Conservation (phyloP, 2,329 filamentous ascomycete genomes). For the Nemania serpens region DNA sequence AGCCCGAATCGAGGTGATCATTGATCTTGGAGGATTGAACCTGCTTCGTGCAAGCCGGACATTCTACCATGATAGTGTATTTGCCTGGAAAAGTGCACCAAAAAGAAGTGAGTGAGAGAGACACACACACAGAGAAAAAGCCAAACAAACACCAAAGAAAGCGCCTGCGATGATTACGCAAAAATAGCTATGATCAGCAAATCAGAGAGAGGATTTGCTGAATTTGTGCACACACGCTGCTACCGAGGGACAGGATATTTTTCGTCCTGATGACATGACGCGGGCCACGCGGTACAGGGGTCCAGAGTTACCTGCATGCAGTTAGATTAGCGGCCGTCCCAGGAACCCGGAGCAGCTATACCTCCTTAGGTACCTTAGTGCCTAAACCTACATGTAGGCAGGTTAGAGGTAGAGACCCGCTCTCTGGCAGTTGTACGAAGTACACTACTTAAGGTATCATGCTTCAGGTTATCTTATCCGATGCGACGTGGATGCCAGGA, state of each 20-base stretch:
- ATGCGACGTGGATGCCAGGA: too few relatives aligned
- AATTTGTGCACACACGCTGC: neutral
- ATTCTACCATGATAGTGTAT: conserved; percentile 61
- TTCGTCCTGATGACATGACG: conserved; percentile 9
- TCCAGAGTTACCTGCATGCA: neutral
- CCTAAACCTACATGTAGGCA: too few relatives aligned
- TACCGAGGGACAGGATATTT: conserved; percentile 4
- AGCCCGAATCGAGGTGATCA: conserved; percentile 85
- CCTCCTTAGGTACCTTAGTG: too few relatives aligned
- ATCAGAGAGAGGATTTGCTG: neutral
- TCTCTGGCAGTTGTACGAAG: too few relatives aligned
- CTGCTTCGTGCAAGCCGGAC: conserved; percentile 78
- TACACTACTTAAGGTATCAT: too few relatives aligned
- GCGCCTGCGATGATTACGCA: too few relatives aligned
- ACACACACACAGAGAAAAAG: neutral
- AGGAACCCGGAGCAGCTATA: neutral
- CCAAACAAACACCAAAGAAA: too few relatives aligned
- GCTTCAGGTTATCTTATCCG: too few relatives aligned
- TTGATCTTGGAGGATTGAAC: conserved; percentile 82
- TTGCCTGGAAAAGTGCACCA: neutral
- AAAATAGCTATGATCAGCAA: neutral
- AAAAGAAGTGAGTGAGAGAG: neutral
- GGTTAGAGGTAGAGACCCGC: too few relatives aligned
- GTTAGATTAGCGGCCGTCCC: conserved; percentile 14
- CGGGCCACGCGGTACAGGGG: conserved; percentile 23